Evolutionary conservation across 345 rosid genomes (phyloP).

Genomic region (Brassica nigra): DNA sequence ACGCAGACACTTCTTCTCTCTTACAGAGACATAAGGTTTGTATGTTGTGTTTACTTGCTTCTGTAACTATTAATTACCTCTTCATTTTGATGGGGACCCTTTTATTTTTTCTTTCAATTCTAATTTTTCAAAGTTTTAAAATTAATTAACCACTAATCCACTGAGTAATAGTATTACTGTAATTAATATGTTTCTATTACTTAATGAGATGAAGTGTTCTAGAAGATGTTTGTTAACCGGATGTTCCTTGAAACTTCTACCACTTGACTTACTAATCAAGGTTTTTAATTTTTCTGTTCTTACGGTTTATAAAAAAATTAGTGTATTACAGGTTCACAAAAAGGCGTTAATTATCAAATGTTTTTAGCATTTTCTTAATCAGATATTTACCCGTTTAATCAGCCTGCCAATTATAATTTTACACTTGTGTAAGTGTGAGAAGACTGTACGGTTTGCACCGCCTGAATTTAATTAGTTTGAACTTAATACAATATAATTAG

Average conservation of each 20-base stretch:
- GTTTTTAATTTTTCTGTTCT: not conserved
- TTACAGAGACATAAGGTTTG: conserved; percentile 29
- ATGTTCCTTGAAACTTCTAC: not conserved
- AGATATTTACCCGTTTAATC: not conserved
- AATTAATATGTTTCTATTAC: not conserved
- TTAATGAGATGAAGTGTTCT: conserved; percentile 5
- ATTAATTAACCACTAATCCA: not conserved
- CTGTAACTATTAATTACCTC: conserved; percentile 36
- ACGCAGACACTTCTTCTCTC: conserved; percentile 35
- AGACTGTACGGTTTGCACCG: not conserved
- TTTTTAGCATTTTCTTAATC: not conserved
- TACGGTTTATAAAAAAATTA: not conserved
- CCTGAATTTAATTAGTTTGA: not conserved
- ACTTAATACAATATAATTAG: too few species aligned
- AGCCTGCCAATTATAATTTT: not conserved
- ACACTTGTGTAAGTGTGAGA: not conserved
- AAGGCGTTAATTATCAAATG: not conserved
- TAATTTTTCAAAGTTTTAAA: not conserved
- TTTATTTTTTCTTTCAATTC: not conserved
- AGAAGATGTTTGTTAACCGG: conserved; percentile 9
- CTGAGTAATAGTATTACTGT: not conserved
- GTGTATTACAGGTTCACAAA: not conserved
- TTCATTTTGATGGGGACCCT: conserved; percentile 28
- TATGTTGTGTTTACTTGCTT: conserved; percentile 28
- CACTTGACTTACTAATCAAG: not conserved